Percentiles rank a stretch among this genome's conserved stretches.
These are phyloP conservation scores for Nannochloropsis gaditana DNA, from an alignment of 108 stramenopile genomes.

Conservation along the genomic window DNA sequence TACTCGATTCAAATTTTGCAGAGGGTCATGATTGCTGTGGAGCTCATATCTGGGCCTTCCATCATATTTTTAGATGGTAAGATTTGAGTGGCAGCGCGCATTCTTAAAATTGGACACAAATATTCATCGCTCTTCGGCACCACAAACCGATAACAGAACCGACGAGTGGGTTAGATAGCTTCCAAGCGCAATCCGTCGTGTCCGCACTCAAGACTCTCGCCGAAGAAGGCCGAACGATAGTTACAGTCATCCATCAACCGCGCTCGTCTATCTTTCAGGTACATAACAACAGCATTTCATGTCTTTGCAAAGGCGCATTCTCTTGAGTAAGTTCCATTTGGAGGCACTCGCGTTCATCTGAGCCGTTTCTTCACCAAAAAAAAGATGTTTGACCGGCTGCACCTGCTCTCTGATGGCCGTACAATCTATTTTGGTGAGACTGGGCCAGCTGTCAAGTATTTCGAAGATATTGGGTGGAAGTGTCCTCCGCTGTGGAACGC, in stretches of 20 bases:
- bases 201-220: neutral
- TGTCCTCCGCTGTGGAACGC: constrained; percentile 23
- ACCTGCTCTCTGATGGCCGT: neutral
- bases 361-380: no score
- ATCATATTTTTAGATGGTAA: constrained; percentile 21
- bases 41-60: constrained; percentile 21
- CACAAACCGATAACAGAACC: neutral
- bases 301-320: neutral
- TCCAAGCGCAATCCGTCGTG: neutral
- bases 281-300: neutral
- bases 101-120: neutral
- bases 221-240: neutral
- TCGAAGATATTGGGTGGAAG: neutral
- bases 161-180: constrained; percentile 27
- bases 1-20: neutral
- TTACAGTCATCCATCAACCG: constrained; percentile 23
- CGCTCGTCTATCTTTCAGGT: constrained; percentile 7
- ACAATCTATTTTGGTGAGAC: constrained; percentile 16
- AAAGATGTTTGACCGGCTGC: constrained; percentile 21
- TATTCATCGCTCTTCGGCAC: neutral
- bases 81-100: neutral
- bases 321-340: neutral
- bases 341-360: neutral
- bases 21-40: constrained; percentile 18
- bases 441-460: constrained; percentile 10